These are phyloP conservation scores for Piloderma croceum DNA, from an alignment of 768 basidiomycete genomes.

Conservation along the genomic window DNA sequence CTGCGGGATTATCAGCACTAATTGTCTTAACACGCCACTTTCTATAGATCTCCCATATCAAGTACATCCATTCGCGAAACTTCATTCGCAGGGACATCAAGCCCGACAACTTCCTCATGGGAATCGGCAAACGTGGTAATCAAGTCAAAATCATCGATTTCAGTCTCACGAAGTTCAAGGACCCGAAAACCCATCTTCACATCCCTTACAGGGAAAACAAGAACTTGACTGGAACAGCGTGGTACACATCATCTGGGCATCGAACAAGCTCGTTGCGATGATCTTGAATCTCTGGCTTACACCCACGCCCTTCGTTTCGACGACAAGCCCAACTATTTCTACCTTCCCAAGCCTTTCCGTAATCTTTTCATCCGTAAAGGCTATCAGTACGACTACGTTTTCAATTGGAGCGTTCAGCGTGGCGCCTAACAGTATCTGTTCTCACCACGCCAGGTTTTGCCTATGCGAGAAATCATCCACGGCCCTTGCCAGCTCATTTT, in stretches of 20 bases:
- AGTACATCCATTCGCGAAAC: slow-evolving; percentile 99
- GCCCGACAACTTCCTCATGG: slow-evolving; percentile 99
- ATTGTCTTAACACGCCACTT: slow-evolving; percentile 38
- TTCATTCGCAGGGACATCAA: slow-evolving; percentile 98
- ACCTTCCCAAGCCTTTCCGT: slow-evolving; percentile 98
- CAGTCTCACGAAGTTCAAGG: slow-evolving; percentile 97
- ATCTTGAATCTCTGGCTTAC: slow-evolving; percentile 96
- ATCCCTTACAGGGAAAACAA: slow-evolving; percentile 99
- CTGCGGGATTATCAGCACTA: slow-evolving; percentile 1
- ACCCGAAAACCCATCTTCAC: slow-evolving; percentile 99
- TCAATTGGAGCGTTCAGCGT: slow-evolving; percentile 95
- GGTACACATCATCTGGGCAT: slow-evolving; percentile 99
- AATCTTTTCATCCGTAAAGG: slow-evolving; percentile 96
- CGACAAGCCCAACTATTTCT: slow-evolving; percentile 99
- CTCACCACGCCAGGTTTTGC: no score
- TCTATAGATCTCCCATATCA: slow-evolving; percentile 90
- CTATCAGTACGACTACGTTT: slow-evolving; percentile 99
- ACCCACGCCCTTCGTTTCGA: slow-evolving; percentile 99
- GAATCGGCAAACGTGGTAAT: slow-evolving; percentile 98
- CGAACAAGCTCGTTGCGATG: slow-evolving; percentile 96
- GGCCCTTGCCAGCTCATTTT: no score
- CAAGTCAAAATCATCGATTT: slow-evolving; percentile 99
- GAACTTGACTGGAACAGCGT: slow-evolving; percentile 97
- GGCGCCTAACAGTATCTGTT: no score
- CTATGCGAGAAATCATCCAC: no score